Evolutionary conservation across 2,329 filamentous ascomycete genomes (phyloP).

Genomic region (Phialophora verrucosa): DNA sequence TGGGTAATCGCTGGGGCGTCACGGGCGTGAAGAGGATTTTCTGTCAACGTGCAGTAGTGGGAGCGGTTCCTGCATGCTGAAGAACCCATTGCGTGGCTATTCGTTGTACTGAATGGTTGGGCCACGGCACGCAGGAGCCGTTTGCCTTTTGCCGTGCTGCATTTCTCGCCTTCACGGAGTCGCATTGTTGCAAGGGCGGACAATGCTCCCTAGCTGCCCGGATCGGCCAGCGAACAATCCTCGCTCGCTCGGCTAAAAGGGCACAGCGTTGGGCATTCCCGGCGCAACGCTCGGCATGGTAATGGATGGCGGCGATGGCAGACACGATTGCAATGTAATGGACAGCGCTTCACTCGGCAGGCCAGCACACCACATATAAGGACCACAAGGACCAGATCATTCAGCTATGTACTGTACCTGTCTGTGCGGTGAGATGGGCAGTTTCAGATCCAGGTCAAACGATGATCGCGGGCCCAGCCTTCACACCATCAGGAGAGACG

Average conservation of each 20-base stretch:
- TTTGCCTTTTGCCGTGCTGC: not conserved
- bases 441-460: constrained; percentile 1
- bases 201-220: not conserved
- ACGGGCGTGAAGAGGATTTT: constrained; percentile 16
- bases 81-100: constrained; percentile 5
- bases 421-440: not conserved
- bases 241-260: constrained; percentile 7
- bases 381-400: not conserved
- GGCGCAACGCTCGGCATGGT: not conserved
- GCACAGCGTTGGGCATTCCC: constrained; percentile 1
- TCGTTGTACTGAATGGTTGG: not conserved
- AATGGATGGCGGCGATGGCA: not conserved
- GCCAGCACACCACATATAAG: constrained; percentile 1
- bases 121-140: not conserved
- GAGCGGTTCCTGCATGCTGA: constrained; percentile 20
- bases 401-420: not conserved
- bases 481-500: not conserved
- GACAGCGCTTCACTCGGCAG: not conserved
- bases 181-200: constrained; percentile 9
- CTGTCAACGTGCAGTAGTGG: constrained; percentile 3
- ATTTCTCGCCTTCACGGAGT: constrained; percentile 20
- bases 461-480: not conserved
- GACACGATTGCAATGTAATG: not conserved
- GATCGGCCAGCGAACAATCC: not conserved
- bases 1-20: not conserved